These are phyloP conservation scores for Penicillium bialowiezense DNA, from an alignment of 495 filamentous ascomycete species.

Conservation along the genomic window DNA sequence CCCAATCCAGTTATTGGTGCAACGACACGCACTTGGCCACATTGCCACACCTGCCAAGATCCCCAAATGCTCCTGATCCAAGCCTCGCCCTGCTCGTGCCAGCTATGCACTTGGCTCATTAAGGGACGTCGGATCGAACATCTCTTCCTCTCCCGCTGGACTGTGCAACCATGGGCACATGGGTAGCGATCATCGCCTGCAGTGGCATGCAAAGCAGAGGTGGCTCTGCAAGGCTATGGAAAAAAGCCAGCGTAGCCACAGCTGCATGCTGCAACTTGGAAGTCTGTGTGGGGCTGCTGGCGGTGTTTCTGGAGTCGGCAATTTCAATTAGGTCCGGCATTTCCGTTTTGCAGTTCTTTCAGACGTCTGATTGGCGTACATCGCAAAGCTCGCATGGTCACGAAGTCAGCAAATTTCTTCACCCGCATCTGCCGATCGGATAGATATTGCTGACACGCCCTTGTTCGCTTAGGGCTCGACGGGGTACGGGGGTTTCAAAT, in stretches of 20 bases:
- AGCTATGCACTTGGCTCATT: too few species aligned
- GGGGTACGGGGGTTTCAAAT: too few species aligned
- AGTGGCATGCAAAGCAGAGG: background rate
- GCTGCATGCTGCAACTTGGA: background rate
- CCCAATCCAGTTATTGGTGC: background rate
- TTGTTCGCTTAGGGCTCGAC: too few species aligned
- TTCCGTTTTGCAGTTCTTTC: background rate
- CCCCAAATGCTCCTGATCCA: background rate
- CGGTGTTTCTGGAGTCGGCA: background rate
- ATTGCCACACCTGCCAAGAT: background rate
- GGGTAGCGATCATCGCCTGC: background rate
- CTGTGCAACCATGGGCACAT: background rate
- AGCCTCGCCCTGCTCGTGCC: background rate
- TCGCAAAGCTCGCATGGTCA: too few species aligned
- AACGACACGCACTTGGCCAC: conserved; percentile 1
- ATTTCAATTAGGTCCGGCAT: background rate
- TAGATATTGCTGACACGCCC: too few species aligned
- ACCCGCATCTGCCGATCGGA: background rate
- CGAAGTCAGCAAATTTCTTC: background rate
- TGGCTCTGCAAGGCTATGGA: background rate
- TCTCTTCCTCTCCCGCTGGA: background rate
- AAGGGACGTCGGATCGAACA: background rate
- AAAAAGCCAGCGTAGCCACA: background rate
- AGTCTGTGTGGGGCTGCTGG: background rate
- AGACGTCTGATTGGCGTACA: background rate